Base-by-base conservation (phyloP, 2,329 filamentous ascomycete species). In the Exserohilum turcica region DNA sequence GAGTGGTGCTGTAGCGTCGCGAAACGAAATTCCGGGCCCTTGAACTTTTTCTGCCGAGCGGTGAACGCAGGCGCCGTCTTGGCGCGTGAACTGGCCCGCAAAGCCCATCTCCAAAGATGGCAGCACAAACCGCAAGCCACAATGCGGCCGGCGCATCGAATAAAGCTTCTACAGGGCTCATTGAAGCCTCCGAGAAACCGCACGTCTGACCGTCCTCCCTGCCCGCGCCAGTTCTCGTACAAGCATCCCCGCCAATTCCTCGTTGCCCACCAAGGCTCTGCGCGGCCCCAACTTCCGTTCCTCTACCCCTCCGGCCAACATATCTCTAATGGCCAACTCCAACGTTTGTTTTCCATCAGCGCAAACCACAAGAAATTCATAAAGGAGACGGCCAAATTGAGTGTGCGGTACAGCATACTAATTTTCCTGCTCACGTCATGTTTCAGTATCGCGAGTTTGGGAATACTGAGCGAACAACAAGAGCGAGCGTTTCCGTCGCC, bases 401-500 rank as follows among this genome's bases (percentile, higher is more conserved):
- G 86, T 35, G 77, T 86, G 28, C 90, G 89, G 60, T 91, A 85
- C 71, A 86, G 83, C 0, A 65, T 82, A n/a, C 80, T 84, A 24
- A 74, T 90, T 35, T 92, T 86, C 81, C 82, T 85, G 12, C 82
- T 86, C 35, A 73, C 86, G 6, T 77, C 82, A 38, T 82, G 88
- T 54, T 74, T 86, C 36, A 77, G 84, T 33, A 77, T 89, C 8
- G 83, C 86, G 33, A 82, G 82, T 60, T 84, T 86, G 58, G 87
- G 87, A 13, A 70, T 91, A 31, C 81, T 88, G 67, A 87, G 92
- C 66, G 91, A 96, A 74, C 78, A 82, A 55, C 79, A 90, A 38
- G 92, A 97, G 76, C 82, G 87, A 42, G 79, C 83, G 46, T 90
- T 87, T 70, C 92, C 92, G 0, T 92, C 91, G 1, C 92, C 93